A percentile compares a stretch with the other conserved stretches of the same genome.
phyloP scores from a whole-genome alignment of 1,139 yeast species.

The Hyphopichia khmerensis region DNA sequence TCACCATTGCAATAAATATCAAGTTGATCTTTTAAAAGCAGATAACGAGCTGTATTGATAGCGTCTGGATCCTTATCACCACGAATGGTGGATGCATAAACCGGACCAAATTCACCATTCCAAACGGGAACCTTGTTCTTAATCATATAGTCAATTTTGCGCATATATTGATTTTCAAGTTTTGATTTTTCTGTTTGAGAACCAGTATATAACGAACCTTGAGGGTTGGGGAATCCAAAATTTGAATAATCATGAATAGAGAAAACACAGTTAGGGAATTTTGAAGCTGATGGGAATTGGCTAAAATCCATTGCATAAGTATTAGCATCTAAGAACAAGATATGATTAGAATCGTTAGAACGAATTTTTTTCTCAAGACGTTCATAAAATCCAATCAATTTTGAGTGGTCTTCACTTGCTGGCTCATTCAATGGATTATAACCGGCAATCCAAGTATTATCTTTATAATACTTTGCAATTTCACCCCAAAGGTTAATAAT shows the following conservation, averaged over 20 bases:
- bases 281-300: constrained; percentile 33
- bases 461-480: constrained; percentile 40
- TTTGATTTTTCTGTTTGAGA: constrained; percentile 27
- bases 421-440: constrained; percentile 51
- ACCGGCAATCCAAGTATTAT: constrained; percentile 47
- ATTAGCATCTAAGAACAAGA: constrained; percentile 45
- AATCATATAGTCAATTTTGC: constrained; percentile 42
- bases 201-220: constrained; percentile 30
- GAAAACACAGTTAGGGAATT: constrained; percentile 39
- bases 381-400: constrained; percentile 34
- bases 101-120: constrained; percentile 54
- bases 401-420: constrained; percentile 36
- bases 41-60: constrained; percentile 36
- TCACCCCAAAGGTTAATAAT: constrained; percentile 40
- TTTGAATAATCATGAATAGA: constrained; percentile 46
- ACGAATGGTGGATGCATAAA: constrained; percentile 39
- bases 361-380: constrained; percentile 35
- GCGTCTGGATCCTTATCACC: constrained; percentile 36
- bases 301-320: constrained; percentile 49
- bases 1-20: constrained; percentile 39
- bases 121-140: constrained; percentile 43
- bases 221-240: constrained; percentile 40
- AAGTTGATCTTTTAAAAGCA: constrained; percentile 42
- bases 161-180: constrained; percentile 31
- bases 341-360: constrained; percentile 42